Base-by-base conservation (phyloP, 345 rosid species). In the Orychophragmus violaceus region DNA sequence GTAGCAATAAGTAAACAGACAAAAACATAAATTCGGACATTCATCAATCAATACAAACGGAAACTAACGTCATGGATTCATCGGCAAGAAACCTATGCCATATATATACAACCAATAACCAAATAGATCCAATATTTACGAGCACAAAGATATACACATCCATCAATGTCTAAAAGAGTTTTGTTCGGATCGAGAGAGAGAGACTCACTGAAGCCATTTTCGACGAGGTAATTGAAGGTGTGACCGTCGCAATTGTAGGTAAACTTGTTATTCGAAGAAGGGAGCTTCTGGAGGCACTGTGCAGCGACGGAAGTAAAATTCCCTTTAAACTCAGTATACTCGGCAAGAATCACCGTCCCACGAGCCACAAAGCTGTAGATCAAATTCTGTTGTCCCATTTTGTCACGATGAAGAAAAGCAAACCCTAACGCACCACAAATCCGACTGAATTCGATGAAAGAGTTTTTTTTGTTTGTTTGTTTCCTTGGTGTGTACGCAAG, bases 211-310 rank as follows among this genome's bases (percentile, higher is more conserved):
- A 81, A 86, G 74, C 89, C 88, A 59, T 74, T 75, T 8, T 79
- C 83, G 66, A 76, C 88, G 49, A 86, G 92, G 78, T 82, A 86
- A 77, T 82, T 86, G 68, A 84, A 84, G 11, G 92, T 86, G 72
- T 86, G 92, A 42, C 84, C 92, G 42, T 86, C 92, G 78, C 92
- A 86, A 65, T 73, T 78, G 72, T 84, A 86, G 11, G 89, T 86
- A 72, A 84, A 86, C 77, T 79, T 86, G 74, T 81, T 80, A 44
- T 79, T 84, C 7, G 80, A 77, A 65, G 91, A 79, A 23, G 91
- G 91, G 54, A 86, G 85, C 42, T 86, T 86, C 60, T 84, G 87
- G 30, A 86, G 92, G 66, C 92, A 86, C 76, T 84, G 89, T 10
- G 81, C 76, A 42, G 92, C 92, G 64, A 86, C 79, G 76, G 80